Conservation (phyloP, 495 filamentous ascomycete genomes). For the Hyphodiscus hymeniophilus region DNA sequence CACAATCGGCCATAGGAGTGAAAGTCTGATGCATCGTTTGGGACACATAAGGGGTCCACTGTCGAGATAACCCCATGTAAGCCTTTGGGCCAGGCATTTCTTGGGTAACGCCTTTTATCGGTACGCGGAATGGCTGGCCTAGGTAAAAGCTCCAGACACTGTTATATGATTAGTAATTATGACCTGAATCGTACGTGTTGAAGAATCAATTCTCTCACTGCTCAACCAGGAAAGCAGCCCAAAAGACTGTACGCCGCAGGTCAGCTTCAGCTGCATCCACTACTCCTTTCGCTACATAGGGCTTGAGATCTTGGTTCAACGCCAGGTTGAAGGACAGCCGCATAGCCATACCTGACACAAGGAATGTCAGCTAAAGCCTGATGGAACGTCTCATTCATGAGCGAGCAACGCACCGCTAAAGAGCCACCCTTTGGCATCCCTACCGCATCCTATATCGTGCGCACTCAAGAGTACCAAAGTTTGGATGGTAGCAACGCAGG, state of each 20-base stretch:
- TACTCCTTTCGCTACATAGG: conserved; percentile 35
- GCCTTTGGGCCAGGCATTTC: conserved; percentile 30
- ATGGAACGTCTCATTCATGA: background rate
- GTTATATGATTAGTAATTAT: background rate
- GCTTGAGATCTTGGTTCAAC: conserved; percentile 39
- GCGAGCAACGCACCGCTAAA: background rate
- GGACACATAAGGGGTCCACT: conserved; percentile 37
- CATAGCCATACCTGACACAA: conserved; percentile 38
- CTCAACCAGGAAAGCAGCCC: conserved; percentile 43
- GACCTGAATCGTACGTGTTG: background rate
- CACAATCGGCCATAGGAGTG: conserved; percentile 28
- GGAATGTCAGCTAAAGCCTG: background rate
- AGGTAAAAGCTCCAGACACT: conserved; percentile 45
- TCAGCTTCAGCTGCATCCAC: conserved; percentile 37
- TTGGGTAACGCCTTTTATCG: conserved; percentile 36
- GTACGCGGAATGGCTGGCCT: conserved; percentile 38
- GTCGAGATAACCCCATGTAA: background rate
- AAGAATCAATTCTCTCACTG: conserved; percentile 33
- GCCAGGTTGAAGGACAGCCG: conserved; percentile 42
- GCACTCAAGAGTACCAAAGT: conserved; percentile 40
- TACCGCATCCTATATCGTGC: conserved; percentile 37
- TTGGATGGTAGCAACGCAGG: conserved; percentile 43
- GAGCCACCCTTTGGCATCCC: conserved; percentile 35
- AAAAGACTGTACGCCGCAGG: conserved; percentile 37
- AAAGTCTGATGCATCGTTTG: conserved; percentile 14